These are phyloP conservation scores for Thermomucor indicae-seudaticae DNA, from an alignment of 371 early-diverging fungal species.

Conservation along the genomic window DNA sequence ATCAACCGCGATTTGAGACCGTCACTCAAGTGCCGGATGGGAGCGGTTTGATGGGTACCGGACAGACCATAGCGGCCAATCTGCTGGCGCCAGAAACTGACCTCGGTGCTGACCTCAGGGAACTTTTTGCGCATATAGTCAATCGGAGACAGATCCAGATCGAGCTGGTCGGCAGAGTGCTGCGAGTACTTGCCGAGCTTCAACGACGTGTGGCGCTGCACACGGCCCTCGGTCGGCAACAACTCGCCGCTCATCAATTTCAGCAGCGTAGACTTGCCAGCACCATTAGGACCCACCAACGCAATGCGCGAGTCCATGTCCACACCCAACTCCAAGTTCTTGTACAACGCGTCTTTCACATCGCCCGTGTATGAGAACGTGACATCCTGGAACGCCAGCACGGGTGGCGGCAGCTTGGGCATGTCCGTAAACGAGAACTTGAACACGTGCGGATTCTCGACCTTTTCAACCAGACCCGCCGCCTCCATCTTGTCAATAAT, in stretches of 20 bases:
- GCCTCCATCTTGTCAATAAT: conserved; percentile 99
- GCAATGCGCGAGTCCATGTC: conserved; percentile 97
- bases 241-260: conserved; percentile 91
- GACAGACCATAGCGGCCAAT: conserved; percentile 94
- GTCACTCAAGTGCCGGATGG: conserved; percentile 87
- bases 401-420: conserved; percentile 95
- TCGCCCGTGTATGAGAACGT: conserved; percentile 89
- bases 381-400: conserved; percentile 90
- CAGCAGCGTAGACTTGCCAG: conserved; percentile 91
- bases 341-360: conserved; percentile 80
- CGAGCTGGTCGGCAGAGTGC: conserved; percentile 94
- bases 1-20: conserved; percentile 95
- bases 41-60: conserved; percentile 88
- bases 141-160: conserved; percentile 81
- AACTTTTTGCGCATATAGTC: conserved; percentile 90
- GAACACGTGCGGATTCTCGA: conserved; percentile 68
- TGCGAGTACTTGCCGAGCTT: conserved; percentile 98
- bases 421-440: conserved; percentile 87
- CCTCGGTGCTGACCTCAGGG: conserved; percentile 45
- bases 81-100: conserved; percentile 81
- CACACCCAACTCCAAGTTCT: conserved; percentile 85
- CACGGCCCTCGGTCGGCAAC: conserved; percentile 80
- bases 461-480: conserved; percentile 94
- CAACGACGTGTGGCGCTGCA: conserved; percentile 84
- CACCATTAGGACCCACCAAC: conserved; percentile 91